Conservation (phyloP, 202 grass and related monocot species). For the Schoenoplectus triqueter region DNA sequence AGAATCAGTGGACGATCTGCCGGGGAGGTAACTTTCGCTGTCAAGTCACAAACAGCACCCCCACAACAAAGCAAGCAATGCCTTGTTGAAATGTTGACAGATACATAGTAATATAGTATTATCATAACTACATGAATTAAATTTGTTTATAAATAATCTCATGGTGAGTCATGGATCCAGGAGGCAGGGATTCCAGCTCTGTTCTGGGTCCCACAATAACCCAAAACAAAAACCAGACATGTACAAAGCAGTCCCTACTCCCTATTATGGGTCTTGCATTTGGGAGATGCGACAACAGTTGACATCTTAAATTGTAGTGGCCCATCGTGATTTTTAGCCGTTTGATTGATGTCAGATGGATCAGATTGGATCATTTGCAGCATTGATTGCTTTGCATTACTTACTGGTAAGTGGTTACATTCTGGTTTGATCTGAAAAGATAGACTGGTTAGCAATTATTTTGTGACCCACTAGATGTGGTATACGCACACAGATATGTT, state of each 20-base stretch:
- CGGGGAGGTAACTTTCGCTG: not conserved
- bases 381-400: not conserved
- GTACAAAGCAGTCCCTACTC: not conserved
- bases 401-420: not conserved
- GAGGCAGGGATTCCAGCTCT: not conserved
- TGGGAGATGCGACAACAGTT: not conserved
- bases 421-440: not conserved
- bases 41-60: conserved; percentile 9
- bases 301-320: not conserved
- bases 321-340: not conserved
- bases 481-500: not conserved
- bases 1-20: conserved; percentile 22
- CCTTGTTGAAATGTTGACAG: not conserved
- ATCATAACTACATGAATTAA: conserved; percentile 5
- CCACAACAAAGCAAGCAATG: not conserved
- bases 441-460: not conserved
- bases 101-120: too few relatives aligned
- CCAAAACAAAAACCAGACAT: not conserved
- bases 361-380: not conserved
- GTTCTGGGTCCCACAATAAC: not conserved
- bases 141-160: conserved; percentile 1
- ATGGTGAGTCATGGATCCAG: not conserved
- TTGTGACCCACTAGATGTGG: conserved; percentile 4
- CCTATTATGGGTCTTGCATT: conserved; percentile 23
- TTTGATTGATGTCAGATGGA: not conserved